Percentiles rank a stretch among this genome's conserved stretches.
Conservation (phyloP, 2,329 filamentous ascomycete genomes). For the Neonectria punicea region DNA sequence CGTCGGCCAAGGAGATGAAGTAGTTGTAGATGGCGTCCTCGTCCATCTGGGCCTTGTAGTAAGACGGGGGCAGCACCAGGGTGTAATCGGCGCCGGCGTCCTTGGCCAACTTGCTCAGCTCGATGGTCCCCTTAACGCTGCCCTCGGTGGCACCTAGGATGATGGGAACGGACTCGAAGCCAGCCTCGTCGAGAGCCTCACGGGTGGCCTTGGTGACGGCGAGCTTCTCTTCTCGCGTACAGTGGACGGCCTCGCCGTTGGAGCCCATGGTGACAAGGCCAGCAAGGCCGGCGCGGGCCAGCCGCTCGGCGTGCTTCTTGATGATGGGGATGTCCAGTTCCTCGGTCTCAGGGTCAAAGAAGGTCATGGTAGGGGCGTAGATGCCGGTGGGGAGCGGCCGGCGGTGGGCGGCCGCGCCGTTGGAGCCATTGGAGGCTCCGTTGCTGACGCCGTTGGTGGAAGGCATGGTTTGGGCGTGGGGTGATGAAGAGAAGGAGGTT, state of each 20-base stretch:
- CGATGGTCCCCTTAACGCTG: slow-evolving; percentile 82
- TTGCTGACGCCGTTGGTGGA: slow-evolving; percentile 36
- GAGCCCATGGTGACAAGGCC: slow-evolving; percentile 90
- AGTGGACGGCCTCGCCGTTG: slow-evolving; percentile 89
- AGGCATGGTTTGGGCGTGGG: slow-evolving; percentile 39
- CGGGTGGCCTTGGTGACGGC: slow-evolving; percentile 81
- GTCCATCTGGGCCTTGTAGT: slow-evolving; percentile 82
- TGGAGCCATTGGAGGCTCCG: slow-evolving; percentile 37
- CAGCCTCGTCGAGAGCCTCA: slow-evolving; percentile 83
- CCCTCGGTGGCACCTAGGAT: slow-evolving; percentile 86
- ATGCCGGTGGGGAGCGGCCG: slow-evolving; percentile 80
- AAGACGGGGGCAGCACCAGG: slow-evolving; percentile 82
- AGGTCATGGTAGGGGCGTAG: slow-evolving; percentile 91
- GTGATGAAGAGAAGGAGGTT: slow-evolving; percentile 11
- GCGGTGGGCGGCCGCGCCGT: slow-evolving; percentile 46
- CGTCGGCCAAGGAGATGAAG: slow-evolving; percentile 80
- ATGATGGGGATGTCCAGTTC: slow-evolving; percentile 84
- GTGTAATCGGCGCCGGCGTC: slow-evolving; percentile 82
- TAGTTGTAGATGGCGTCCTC: slow-evolving; percentile 79
- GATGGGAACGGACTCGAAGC: slow-evolving; percentile 79
- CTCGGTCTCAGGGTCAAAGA: slow-evolving; percentile 86
- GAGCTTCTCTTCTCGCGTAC: slow-evolving; percentile 80
- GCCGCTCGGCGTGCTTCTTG: slow-evolving; percentile 82
- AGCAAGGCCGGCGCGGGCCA: slow-evolving; percentile 80
- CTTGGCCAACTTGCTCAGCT: slow-evolving; percentile 74